Conservation (phyloP, 805 yeast species). For the Yamadazyma paraphyllophila region DNA sequence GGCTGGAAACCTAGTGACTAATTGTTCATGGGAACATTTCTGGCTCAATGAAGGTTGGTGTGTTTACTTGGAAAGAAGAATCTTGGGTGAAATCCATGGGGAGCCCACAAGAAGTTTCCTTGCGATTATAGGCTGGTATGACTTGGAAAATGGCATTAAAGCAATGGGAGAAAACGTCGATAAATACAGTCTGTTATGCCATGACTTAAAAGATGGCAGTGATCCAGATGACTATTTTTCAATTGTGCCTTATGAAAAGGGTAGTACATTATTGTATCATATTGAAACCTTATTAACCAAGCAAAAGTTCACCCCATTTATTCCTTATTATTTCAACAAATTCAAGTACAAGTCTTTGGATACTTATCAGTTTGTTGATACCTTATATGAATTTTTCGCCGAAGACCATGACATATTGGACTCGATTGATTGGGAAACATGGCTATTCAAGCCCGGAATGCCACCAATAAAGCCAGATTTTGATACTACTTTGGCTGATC, state of each 20-base stretch:
- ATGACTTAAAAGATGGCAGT: constrained; percentile 61
- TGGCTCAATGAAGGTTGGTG: constrained; percentile 98
- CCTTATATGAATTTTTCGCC: constrained; percentile 63
- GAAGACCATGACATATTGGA: constrained; percentile 54
- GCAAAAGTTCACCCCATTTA: constrained; percentile 70
- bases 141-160: constrained; percentile 62
- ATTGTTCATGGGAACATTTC: constrained; percentile 89
- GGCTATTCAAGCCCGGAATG: constrained; percentile 82
- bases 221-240: constrained; percentile 92
- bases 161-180: constrained; percentile 56
- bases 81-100: constrained; percentile 75
- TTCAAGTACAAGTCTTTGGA: constrained; percentile 73
- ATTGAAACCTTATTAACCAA: constrained; percentile 66
- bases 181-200: constrained; percentile 63
- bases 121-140: constrained; percentile 88
- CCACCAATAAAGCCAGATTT: constrained; percentile 80
- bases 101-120: constrained; percentile 75
- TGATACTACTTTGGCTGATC: constrained; percentile 74
- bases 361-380: constrained; percentile 75
- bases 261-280: constrained; percentile 73
- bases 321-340: constrained; percentile 70
- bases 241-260: constrained; percentile 88
- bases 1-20: constrained; percentile 89
- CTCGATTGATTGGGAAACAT: constrained; percentile 76
- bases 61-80: constrained; percentile 84